Conservation (phyloP, 495 filamentous ascomycete species). For the Cercophora scortea region DNA sequence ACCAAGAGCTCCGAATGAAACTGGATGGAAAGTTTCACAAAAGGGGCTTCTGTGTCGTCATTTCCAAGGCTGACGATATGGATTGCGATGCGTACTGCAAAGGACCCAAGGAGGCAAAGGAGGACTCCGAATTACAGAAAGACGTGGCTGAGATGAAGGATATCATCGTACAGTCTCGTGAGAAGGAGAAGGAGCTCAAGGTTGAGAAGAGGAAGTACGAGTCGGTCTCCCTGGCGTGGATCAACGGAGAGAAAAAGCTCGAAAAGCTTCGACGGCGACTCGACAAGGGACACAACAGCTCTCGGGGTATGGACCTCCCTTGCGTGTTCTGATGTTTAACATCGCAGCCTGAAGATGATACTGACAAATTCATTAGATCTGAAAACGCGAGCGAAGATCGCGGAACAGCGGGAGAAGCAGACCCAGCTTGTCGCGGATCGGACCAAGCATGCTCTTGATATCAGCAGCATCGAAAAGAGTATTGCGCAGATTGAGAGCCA, state of each 20-base stretch:
- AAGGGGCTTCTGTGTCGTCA: constrained; percentile 10
- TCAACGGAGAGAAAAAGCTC: neutral
- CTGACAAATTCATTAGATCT: neutral
- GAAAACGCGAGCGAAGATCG: neutral
- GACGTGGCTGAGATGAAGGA: neutral
- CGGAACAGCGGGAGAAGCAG: neutral
- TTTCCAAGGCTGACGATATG: constrained; percentile 18
- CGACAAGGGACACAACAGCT: neutral
- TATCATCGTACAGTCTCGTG: neutral
- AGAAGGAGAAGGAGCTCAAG: neutral
- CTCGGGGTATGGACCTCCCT: neutral
- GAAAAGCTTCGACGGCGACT: neutral
- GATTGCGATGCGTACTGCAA: constrained; percentile 7
- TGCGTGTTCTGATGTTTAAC: neutral
- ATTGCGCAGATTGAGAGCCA: neutral
- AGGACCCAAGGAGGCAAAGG: neutral
- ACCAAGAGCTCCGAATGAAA: constrained; percentile 14
- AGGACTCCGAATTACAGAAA: neutral
- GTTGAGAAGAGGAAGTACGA: no score
- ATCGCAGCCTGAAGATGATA: neutral
- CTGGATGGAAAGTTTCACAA: constrained; percentile 13
- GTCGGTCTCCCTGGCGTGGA: no score
- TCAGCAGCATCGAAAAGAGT: neutral
- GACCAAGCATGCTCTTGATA: neutral
- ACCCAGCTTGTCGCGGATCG: neutral